Base-by-base conservation (phyloP, 2,329 filamentous ascomycete genomes). In the Mycosphaerella arachidis region DNA sequence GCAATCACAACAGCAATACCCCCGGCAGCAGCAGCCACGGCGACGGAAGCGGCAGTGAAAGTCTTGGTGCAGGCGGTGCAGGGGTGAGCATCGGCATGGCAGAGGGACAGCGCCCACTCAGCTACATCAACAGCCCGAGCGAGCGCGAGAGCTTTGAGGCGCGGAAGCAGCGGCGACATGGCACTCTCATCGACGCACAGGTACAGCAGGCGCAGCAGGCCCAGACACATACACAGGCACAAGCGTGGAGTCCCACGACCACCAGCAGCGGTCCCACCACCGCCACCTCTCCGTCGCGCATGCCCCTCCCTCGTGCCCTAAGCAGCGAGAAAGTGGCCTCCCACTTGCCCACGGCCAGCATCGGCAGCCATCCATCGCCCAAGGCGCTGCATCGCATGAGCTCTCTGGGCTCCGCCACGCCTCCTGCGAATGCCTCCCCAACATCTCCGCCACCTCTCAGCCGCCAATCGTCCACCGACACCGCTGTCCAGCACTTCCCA, bases 61-160 rank as follows among this genome's bases (percentile, higher is more conserved):
- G 13, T 20, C 24, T 27, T 31, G 46, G 20, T 50, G 50, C 29
- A 16, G n/a, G 27, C 27, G 29, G 45, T 50, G 56, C n/a, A 31
- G 45, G 31, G 16, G 51, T 54, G 20, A 46, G 45, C 20, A 37
- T 46, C 45, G 59, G 60, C 51, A 61, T 65, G 58, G 60, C 35
- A 75, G 90, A 89, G 70, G 82, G 85, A 67, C 84, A 81, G 45
- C 85, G 89, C 50, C 90, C 90, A 37, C 76, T 92, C 69, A 93
- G 90, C 77, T 94, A 91, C 76, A 81, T 92, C 67, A 81, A 82
- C 46, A 79, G 82, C 30, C 81, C 82, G 62, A 81, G 79, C 59
- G 83, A 81, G 63, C 73, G 78, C 60, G 83, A 81, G 62, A 73
- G 67, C 66, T 75, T 78, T 60, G 75, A 79, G 54, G 61, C 61